Percentiles rank a stretch among this genome's conserved stretches.
Conservation (phyloP, 1,284 basidiomycete genomes). For the Heterobasidion annosum region DNA sequence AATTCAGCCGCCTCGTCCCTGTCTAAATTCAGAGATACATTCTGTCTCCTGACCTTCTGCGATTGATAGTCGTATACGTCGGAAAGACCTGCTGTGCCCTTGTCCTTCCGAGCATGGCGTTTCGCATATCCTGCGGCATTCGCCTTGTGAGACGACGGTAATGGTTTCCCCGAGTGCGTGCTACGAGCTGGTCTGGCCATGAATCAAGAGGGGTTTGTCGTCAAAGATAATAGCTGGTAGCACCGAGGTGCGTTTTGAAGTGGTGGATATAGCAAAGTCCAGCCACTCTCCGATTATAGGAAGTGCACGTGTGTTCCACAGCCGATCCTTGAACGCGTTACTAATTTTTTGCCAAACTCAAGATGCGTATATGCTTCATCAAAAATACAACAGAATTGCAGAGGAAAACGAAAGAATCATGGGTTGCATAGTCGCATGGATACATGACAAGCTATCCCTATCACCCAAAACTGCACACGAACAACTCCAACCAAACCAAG, state of each 20-base stretch:
- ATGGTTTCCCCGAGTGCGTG: constrained; percentile 2
- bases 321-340: too few relatives aligned
- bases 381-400: background rate
- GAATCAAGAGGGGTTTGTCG: background rate
- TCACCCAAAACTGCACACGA: background rate
- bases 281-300: background rate
- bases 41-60: constrained; percentile 45
- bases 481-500: constrained; percentile 1
- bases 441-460: background rate
- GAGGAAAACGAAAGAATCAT: background rate
- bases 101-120: constrained; percentile 36
- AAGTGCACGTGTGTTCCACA: too few relatives aligned
- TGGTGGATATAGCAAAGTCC: background rate
- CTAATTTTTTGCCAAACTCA: background rate
- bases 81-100: constrained; percentile 17
- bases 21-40: constrained; percentile 45
- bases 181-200: constrained; percentile 5
- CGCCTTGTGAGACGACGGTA: constrained; percentile 8
- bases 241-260: too few relatives aligned
- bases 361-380: background rate
- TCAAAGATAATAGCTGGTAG: background rate
- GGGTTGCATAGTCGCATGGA: constrained; percentile 7
- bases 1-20: constrained; percentile 41
- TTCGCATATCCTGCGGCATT: constrained; percentile 46
- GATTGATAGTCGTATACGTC: constrained; percentile 61